phyloP scores from a whole-genome alignment of 2,329 filamentous ascomycete genomes.

The Dactylellina parvicollis region DNA sequence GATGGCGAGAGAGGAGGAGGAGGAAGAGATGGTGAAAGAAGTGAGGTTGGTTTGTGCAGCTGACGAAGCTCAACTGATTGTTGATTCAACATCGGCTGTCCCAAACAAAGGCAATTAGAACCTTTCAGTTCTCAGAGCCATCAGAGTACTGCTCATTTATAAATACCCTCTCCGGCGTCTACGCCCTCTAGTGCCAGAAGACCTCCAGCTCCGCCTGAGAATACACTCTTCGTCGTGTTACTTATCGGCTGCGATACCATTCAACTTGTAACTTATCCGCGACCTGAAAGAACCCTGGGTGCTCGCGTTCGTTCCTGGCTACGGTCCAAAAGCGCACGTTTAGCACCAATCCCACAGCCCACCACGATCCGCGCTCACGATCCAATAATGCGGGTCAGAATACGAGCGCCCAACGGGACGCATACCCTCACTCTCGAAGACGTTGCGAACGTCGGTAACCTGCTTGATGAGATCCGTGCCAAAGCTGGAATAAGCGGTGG shows the following conservation, averaged over 20 bases:
- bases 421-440: constrained; percentile 76
- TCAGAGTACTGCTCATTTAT: background rate
- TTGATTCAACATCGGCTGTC: constrained; percentile 16
- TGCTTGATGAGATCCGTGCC: constrained; percentile 70
- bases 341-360: constrained; percentile 12
- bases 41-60: constrained; percentile 7
- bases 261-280: background rate
- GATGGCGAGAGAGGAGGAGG: background rate
- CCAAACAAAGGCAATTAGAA: constrained; percentile 21
- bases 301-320: background rate
- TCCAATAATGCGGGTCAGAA: constrained; percentile 74
- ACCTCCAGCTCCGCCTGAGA: background rate
- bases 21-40: background rate
- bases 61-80: constrained; percentile 41
- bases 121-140: no score
- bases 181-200: background rate
- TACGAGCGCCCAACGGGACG: constrained; percentile 78
- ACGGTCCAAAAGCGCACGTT: constrained; percentile 42
- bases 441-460: constrained; percentile 71
- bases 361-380: constrained; percentile 18
- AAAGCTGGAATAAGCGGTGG: constrained; percentile 70
- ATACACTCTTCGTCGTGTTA: no score
- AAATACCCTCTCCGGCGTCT: background rate
- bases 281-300: background rate
- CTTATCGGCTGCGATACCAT: background rate